Base-by-base conservation (phyloP, 106 monocot species). In the Posidonia australis region DNA sequence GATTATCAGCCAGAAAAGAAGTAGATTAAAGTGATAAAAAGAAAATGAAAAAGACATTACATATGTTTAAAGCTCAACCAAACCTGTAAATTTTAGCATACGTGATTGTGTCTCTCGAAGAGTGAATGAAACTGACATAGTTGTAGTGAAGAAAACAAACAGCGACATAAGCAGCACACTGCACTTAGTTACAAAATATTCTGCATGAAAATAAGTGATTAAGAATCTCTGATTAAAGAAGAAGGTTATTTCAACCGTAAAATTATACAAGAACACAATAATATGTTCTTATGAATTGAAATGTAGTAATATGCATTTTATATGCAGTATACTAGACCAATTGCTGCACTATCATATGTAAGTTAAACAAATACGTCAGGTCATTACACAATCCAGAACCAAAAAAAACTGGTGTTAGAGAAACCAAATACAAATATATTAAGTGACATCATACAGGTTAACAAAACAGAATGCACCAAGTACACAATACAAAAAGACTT, bases 111-210 rank as follows among this genome's bases (percentile, higher is more conserved):
- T 98, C 73, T 98, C 98, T 63, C 98, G 84, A 26, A 98, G 73
- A 17, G 90, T 98, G 70, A 98, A 98, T 51, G 98, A 90, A 62
- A 98, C 98, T 5, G 98, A 98, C 98, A 98, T 98, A 12, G 87
- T 98, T 27, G 98, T 98, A 29, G 98, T 98, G 80, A 98, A 98
- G 74, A 98, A 98, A 68, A 98, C 98, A 83, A 98, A 98, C 22
- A 98, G 72, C 27, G 98, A 98, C 98, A 98, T 91, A 60, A 91
- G 85, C 43, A 98, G 87, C 66, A 98, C 98, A 51, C 87, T 87
- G 44, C 98, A 85, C 72, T 98, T 98, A 22, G 91, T 91, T 54
- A 98, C 91, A 76, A 98, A 79, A 61, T 91, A 98, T 43, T 91
- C 98, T 98, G 84, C 71, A 81, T 19, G 49, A 46, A 47, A 62